Conservation (phyloP, 176 grass and related monocot genomes). For the Metroxylon sagu region DNA sequence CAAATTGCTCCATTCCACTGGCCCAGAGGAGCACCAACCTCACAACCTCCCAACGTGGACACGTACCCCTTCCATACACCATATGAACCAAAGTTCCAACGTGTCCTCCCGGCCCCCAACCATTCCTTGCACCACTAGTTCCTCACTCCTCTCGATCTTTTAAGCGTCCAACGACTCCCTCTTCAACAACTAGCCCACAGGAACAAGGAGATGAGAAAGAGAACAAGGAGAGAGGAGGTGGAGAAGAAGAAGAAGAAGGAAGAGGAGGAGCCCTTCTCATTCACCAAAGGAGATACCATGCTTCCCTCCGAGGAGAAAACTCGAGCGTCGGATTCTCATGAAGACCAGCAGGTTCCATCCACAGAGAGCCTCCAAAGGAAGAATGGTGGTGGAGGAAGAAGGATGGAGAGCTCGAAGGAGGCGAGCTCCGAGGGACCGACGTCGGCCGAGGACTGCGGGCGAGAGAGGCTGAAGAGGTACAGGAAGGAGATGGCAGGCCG, state of each 20-base stretch:
- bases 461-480: conserved; percentile 39
- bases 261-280: no score
- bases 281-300: no score
- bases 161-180: not conserved
- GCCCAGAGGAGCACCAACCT: conserved; percentile 15
- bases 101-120: conserved; percentile 9
- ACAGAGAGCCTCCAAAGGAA: no score
- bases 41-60: not conserved
- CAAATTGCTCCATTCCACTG: not conserved
- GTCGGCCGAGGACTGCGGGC: not conserved
- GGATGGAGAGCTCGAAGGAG: no score
- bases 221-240: no score
- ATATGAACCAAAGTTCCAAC: conserved; percentile 17
- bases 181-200: not conserved
- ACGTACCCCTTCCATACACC: conserved; percentile 16
- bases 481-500: conserved; percentile 33
- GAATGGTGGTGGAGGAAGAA: no score
- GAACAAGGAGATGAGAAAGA: no score
- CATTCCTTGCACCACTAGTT: not conserved
- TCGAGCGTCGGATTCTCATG: no score
- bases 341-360: no score
- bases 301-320: no score
- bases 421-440: not conserved
- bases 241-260: no score
- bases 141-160: conserved; percentile 8